Percentiles rank a stretch among this genome's conserved stretches.
Evolutionary conservation across 371 early-diverging fungal genomes (phyloP).

Genomic region (Mucor mucedo): DNA sequence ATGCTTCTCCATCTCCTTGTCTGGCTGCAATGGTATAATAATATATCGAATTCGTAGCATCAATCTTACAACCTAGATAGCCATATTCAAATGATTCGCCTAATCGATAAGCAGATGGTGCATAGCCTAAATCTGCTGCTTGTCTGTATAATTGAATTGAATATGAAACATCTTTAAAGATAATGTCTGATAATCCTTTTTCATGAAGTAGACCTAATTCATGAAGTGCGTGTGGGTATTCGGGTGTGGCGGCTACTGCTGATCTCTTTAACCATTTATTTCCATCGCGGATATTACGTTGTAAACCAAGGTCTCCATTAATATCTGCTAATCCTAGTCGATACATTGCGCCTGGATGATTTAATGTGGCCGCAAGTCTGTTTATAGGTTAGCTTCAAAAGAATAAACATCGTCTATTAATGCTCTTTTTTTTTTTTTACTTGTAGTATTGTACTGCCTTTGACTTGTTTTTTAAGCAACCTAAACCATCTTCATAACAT

Average conservation of each 20-base stretch:
- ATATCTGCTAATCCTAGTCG: conserved; percentile 72
- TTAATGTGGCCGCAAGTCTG: conserved; percentile 60
- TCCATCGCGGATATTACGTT: conserved; percentile 69
- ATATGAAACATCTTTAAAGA: conserved; percentile 75
- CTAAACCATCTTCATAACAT: conserved; percentile 73
- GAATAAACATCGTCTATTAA: not conserved
- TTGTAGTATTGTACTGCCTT: conserved; percentile 73
- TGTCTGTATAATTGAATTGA: conserved; percentile 68
- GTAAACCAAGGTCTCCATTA: conserved; percentile 68
- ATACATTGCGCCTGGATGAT: conserved; percentile 78
- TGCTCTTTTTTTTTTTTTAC: conserved; percentile 30
- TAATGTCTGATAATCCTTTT: conserved; percentile 65
- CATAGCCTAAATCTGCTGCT: conserved; percentile 78
- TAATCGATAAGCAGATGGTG: conserved; percentile 74
- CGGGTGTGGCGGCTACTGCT: conserved; percentile 70
- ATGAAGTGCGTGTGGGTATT: conserved; percentile 81
- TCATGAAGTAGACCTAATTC: conserved; percentile 78
- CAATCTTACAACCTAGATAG: conserved; percentile 62
- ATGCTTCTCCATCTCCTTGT: conserved; percentile 84
- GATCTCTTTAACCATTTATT: conserved; percentile 82
- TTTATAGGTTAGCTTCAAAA: not conserved
- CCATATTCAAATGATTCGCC: conserved; percentile 83
- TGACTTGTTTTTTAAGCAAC: conserved; percentile 60
- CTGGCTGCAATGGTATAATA: conserved; percentile 83
- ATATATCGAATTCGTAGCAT: conserved; percentile 65